Percentiles rank a stretch among this genome's conserved stretches.
phyloP scores from a whole-genome alignment of 2,329 filamentous ascomycete species.

The Pseudogymnoascus sp. region DNA sequence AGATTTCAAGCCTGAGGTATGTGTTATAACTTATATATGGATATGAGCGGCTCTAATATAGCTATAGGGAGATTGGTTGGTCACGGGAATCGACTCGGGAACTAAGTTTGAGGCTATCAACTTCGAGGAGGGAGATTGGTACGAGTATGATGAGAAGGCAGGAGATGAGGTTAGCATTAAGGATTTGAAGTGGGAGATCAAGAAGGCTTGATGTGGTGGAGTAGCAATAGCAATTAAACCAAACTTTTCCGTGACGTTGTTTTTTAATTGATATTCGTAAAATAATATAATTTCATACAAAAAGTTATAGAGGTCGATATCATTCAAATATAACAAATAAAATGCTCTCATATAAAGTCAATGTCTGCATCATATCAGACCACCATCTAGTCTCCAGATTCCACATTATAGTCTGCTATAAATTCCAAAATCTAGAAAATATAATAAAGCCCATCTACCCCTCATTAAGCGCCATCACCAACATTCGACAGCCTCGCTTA shows the following conservation, averaged over 20 bases:
- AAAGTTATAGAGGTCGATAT: neutral
- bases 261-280: neutral
- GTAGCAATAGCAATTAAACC: slow-evolving; percentile 2
- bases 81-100: slow-evolving; percentile 70
- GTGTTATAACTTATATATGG: slow-evolving; percentile 23
- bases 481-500: slow-evolving; percentile 11
- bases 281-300: neutral
- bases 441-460: neutral
- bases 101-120: slow-evolving; percentile 81
- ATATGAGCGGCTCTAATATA: neutral
- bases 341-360: neutral
- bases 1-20: slow-evolving; percentile 83
- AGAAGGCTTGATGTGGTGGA: slow-evolving; percentile 24
- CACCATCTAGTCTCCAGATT: neutral
- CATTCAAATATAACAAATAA: neutral
- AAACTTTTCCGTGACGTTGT: neutral
- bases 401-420: neutral
- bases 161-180: slow-evolving; percentile 89
- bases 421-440: neutral
- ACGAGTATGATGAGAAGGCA: slow-evolving; percentile 93
- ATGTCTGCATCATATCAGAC: neutral
- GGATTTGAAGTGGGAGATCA: slow-evolving; percentile 78
- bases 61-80: slow-evolving; percentile 80
- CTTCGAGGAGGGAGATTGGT: slow-evolving; percentile 88
- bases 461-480: slow-evolving; percentile 7